phyloP scores from a whole-genome alignment of 371 early-diverging fungal species.

The Mortierella sp. region DNA sequence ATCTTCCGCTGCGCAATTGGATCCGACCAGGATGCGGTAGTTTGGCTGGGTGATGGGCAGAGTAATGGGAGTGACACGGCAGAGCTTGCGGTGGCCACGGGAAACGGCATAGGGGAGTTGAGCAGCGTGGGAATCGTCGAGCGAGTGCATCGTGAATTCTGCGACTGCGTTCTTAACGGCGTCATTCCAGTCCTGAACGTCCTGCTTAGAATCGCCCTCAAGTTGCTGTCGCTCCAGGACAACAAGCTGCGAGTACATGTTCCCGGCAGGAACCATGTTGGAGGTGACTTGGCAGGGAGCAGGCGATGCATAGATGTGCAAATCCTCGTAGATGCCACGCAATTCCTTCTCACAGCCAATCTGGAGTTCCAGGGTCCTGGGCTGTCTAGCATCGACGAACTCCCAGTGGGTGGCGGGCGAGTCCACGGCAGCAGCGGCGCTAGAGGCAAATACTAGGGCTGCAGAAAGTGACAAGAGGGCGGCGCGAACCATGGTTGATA shows the following conservation, averaged over 20 bases:
- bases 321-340: constrained; percentile 47
- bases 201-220: constrained; percentile 30
- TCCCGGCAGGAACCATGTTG: constrained; percentile 28
- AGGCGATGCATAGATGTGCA: constrained; percentile 44
- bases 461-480: constrained; percentile 32
- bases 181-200: constrained; percentile 37
- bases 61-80: constrained; percentile 34
- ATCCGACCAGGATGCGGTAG: constrained; percentile 36
- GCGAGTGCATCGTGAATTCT: constrained; percentile 13
- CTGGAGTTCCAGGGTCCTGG: constrained; percentile 28
- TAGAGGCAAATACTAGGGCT: constrained; percentile 33
- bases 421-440: not conserved
- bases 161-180: constrained; percentile 33
- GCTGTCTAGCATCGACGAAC: constrained; percentile 28
- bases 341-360: constrained; percentile 32
- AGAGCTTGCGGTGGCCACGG: constrained; percentile 39
- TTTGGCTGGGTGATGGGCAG: constrained; percentile 25
- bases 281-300: constrained; percentile 18
- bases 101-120: constrained; percentile 24
- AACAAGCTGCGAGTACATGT: constrained; percentile 31
- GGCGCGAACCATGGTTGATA: constrained; percentile 33
- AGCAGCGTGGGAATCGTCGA: not conserved
- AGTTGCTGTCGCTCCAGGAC: constrained; percentile 50
- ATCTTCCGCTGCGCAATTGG: constrained; percentile 40
- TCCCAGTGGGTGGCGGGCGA: constrained; percentile 33